Conservation (phyloP, 352 stramenopile genomes). For the Phytophthora quininea region DNA sequence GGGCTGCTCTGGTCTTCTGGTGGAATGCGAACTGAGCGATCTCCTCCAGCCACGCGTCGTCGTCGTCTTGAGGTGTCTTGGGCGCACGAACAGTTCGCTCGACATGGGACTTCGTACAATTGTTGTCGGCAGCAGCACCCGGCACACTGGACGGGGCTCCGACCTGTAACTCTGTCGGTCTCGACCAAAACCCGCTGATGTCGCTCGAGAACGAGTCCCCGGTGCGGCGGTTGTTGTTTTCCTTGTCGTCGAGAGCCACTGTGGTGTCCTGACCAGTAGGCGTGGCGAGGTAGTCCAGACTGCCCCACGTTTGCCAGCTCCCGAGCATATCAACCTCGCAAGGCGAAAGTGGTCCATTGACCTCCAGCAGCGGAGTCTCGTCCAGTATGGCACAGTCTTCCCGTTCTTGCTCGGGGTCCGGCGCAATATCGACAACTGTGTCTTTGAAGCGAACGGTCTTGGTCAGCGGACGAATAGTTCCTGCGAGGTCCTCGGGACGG, state of each 20-base stretch:
- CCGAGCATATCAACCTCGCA: neutral
- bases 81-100: neutral
- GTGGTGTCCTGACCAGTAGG: constrained; percentile 7
- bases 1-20: constrained; percentile 16
- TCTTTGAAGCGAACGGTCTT: neutral
- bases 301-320: constrained; percentile 7
- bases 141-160: neutral
- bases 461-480: neutral
- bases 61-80: constrained; percentile 9
- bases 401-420: neutral
- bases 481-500: neutral
- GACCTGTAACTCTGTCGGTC: constrained; percentile 21
- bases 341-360: neutral
- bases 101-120: neutral
- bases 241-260: constrained; percentile 1
- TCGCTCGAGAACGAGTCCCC: constrained; percentile 23
- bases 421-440: neutral
- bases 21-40: constrained; percentile 24
- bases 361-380: constrained; percentile 8
- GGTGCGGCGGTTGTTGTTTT: constrained; percentile 5
- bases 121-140: too few relatives aligned
- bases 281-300: constrained; percentile 23
- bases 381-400: neutral
- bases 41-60: constrained; percentile 31
- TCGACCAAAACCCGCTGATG: constrained; percentile 38